These are phyloP conservation scores for Gaeumannomyces sp. DNA, from an alignment of 2,329 filamentous ascomycete species.

Conservation along the genomic window DNA sequence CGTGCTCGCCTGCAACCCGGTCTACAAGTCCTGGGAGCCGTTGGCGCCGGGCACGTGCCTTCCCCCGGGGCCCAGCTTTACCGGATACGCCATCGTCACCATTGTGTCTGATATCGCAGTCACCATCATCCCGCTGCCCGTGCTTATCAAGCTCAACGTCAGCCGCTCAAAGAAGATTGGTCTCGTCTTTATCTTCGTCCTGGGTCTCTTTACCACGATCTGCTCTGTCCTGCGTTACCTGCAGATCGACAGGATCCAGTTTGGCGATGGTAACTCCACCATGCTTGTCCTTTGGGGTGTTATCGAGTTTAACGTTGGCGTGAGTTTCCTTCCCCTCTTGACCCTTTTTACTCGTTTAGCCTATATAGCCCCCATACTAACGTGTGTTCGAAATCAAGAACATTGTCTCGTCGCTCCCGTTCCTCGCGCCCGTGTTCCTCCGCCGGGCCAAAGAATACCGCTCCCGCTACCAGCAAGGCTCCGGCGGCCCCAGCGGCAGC, in stretches of 20 bases:
- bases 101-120: constrained; percentile 45
- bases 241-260: constrained; percentile 43
- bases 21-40: constrained; percentile 40
- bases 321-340: constrained; percentile 26
- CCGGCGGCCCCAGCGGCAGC: constrained; percentile 18
- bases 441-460: constrained; percentile 36
- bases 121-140: constrained; percentile 42
- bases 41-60: constrained; percentile 35
- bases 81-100: constrained; percentile 44
- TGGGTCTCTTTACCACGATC: constrained; percentile 49
- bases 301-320: constrained; percentile 52
- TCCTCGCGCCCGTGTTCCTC: constrained; percentile 37
- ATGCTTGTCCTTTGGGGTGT: constrained; percentile 51
- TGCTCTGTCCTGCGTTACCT: constrained; percentile 47
- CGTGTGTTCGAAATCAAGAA: constrained; percentile 22
- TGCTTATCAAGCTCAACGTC: constrained; percentile 43
- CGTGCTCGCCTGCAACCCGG: constrained; percentile 44
- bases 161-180: constrained; percentile 41
- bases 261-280: constrained; percentile 47
- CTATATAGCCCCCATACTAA: neutral
- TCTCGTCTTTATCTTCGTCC: constrained; percentile 43
- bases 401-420: constrained; percentile 40
- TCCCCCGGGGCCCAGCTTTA: constrained; percentile 40
- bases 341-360: neutral
- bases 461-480: constrained; percentile 22